Evolutionary conservation across 352 stramenopile genomes (phyloP), one percentile per base, ranked within the genome.

Genomic region (Hyaloperonospora arabidopsidis): DNA sequence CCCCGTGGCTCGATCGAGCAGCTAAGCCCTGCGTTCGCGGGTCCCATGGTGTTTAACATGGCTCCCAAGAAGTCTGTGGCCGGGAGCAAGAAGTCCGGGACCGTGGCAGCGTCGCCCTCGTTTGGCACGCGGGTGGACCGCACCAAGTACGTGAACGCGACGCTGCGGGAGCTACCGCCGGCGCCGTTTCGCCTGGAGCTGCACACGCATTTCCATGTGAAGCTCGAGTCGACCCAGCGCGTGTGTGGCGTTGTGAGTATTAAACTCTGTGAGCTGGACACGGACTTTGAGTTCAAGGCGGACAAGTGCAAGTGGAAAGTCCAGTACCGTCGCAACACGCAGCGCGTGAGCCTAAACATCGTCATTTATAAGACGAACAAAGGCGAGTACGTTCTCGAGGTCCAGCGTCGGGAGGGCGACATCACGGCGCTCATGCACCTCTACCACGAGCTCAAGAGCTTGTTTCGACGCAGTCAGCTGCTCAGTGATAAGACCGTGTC

Each of bases 271-370:
- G 80, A 91, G 50, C 61, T 93, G 32, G 83, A 89, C 65, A 88
- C 83, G 49, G 83, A 93, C 57, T 93, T 87, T 49, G 69, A 72
- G 54, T 93, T 93, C 61, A 89, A 93, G 58, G 64, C 68, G 7
- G 68, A 84, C 57, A 93, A 93, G 70, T 89, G 80, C 72, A 93
- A 93, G 68, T 93, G 83, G 83, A 93, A 91, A 65, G 80, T 91
- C 40, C 73, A 86, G 45, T 87, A 84, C 67, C 78, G 80, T 3
- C 75, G 71, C 44, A 68, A 68, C 45, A 61, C 67, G 14, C 76
- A 86, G 58, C 78, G 79, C 46, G 80, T 89, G 36, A 73, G 71
- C 41, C 65, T 91, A 25, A 89, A 93, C 67, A 86, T 93, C 8
- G 52, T 82, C 39, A 67, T 93, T 25, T 93, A 79, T 59, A 89